Base-by-base conservation (phyloP, 306 rosid genomes). In the Fagus sylvatica region DNA sequence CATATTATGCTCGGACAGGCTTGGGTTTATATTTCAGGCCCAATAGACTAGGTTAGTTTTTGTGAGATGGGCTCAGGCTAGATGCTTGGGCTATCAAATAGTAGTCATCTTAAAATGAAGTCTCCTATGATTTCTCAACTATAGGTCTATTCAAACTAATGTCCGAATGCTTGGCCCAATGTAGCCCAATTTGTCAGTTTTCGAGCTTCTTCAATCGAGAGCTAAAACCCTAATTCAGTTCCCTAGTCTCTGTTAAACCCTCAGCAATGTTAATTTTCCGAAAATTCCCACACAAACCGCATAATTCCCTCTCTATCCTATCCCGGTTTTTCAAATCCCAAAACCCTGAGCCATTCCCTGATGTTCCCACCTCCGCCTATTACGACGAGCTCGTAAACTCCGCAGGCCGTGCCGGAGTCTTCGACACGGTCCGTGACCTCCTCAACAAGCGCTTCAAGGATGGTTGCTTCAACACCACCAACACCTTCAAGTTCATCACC, bases 401-500 rank as follows among this genome's bases (percentile, higher is more conserved):
- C 33, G 90, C 90, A 2, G 90, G 78, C 0, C 57, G 2, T 53
- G 71, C 88, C 40, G 73, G 86, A 64, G 88, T 89, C 83, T 77
- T 83, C 36, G 33, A 69, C 7, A 53, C 76, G 2, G 82, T 91
- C 69, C 72, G 69, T 17, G 46, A 61, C n/a, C 70, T 84, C 81
- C 91, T 91, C 68, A 85, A 83, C 77, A 88, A 86, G 85, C 90
- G 92, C 81, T 2, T 84, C 37, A 80, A 73, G 46, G 90, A 86
- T 40, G 80, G 79, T 37, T 88, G 76, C 86, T 76, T 55, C 84
- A 86, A 82, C 88, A 86, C 89, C 12, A 74, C 65, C 62, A 76
- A 51, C 4, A 91, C 88, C 56, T 89, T 91, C 88, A 71, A 11
- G 10, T 91, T 89, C 91, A 55, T 91, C 84, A 88, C 84, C 74